Percentiles rank a stretch among this genome's conserved stretches.
phyloP scores from a whole-genome alignment of 2,329 filamentous ascomycete species.

The Cladophialophora carrionii region DNA sequence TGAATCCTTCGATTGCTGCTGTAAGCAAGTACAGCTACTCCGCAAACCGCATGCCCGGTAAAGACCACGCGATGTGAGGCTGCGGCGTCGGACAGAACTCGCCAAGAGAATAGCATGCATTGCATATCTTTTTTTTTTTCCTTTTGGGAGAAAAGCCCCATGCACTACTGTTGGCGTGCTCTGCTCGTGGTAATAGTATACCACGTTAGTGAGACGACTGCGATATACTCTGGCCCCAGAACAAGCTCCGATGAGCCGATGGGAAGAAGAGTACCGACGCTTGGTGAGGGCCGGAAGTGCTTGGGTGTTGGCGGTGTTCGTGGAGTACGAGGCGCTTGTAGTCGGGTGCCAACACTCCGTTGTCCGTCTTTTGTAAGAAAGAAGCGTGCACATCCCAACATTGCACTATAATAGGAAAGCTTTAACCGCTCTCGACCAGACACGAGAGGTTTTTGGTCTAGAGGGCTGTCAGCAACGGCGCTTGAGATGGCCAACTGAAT shows the following conservation, averaged over 20 bases:
- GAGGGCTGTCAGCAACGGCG: background rate
- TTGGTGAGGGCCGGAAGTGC: background rate
- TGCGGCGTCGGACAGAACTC: background rate
- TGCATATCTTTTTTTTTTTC: background rate
- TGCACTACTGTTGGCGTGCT: background rate
- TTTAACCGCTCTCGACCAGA: background rate
- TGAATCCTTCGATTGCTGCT: background rate
- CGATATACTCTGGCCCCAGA: background rate
- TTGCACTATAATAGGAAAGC: background rate
- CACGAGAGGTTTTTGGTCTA: background rate
- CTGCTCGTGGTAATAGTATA: background rate
- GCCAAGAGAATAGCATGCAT: background rate
- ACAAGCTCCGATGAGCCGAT: background rate
- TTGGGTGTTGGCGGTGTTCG: background rate
- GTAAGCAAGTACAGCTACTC: background rate
- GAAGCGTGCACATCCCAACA: background rate
- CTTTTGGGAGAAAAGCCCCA: background rate
- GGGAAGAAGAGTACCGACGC: background rate
- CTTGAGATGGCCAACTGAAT: background rate
- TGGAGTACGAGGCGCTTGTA: background rate
- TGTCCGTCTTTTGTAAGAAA: conserved; percentile 5
- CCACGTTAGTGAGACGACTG: conserved; percentile 1
- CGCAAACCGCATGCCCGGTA: background rate
- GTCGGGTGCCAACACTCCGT: conserved; percentile 15
- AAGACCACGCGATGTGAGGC: background rate